Evolutionary conservation across 1,139 yeast species (phyloP), one percentile per base, ranked within the genome.

Genomic region (Yamadazyma diospyri): DNA sequence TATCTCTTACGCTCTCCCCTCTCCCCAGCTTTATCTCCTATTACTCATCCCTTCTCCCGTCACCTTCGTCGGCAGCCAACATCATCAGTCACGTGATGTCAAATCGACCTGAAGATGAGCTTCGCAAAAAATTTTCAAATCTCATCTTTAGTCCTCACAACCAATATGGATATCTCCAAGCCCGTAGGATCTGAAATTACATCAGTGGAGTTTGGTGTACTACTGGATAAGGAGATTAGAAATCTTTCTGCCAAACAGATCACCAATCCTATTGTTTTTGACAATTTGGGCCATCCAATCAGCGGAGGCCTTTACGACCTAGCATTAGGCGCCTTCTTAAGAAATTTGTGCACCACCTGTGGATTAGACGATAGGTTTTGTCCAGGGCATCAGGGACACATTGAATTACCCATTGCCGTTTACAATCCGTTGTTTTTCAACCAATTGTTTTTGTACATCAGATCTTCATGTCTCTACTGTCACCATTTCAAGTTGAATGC

Each of bases 331-430:
- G 98, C 98, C 1, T 92, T 88, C 53, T 69, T 87, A 43, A 73
- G 83, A 55, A 86, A 89, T 55, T 69, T 85, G 35, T 89, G 99
- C 75, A 73, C 94, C 18, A 92, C 98, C 2, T 94, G 99, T 75
- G 97, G 97, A 17, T 69, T 92, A 42, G 96, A 88, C 56, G 97
- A 92, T 48, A 79, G 85, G 53, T 82, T 78, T 51, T 94, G 99
- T 64, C 97, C 97, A 3, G 99, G 99, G 23, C 99, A 94, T 59
- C 88, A 87, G 63, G 99, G 99, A 39, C 98, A 94, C 59, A 88
- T 94, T 40, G 97, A 92, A 57, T 73, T 94, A 46, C 98, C 98
- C 7, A 82, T 87, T 25, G 95, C 97, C 5, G 94, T 87, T 29
- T 94, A 88, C 67, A 92, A 88, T 55, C 97, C 98, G 12, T 65